Percentiles rank a stretch among this genome's conserved stretches.
Evolutionary conservation across 169 alveolate genomes (phyloP).

Genomic region (Plasmodium knowlesi): DNA sequence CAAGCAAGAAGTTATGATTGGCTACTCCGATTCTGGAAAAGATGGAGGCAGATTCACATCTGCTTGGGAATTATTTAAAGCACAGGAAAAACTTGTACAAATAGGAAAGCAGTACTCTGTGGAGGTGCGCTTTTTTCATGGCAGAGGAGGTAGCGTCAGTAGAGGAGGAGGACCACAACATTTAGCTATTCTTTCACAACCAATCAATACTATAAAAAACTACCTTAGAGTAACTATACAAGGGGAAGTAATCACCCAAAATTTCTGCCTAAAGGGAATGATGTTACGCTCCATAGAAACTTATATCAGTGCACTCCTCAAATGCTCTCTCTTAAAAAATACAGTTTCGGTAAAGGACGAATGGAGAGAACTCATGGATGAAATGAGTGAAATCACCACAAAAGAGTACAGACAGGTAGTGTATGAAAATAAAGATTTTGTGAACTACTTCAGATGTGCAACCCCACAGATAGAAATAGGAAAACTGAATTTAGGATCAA

Average conservation of each 20-base stretch:
- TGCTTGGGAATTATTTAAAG: constrained; percentile 89
- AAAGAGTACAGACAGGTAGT: constrained; percentile 84
- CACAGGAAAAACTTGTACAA: constrained; percentile 78
- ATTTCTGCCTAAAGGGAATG: constrained; percentile 81
- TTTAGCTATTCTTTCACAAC: constrained; percentile 87
- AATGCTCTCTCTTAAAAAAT: constrained; percentile 77
- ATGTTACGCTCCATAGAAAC: constrained; percentile 85
- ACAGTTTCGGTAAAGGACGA: constrained; percentile 70
- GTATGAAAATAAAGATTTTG: constrained; percentile 81
- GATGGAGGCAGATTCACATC: constrained; percentile 90
- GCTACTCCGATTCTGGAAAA: constrained; percentile 90
- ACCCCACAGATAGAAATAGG: constrained; percentile 89
- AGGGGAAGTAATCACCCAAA: constrained; percentile 85
- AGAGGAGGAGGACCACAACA: constrained; percentile 92
- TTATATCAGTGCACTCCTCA: constrained; percentile 84
- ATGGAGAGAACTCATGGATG: constrained; percentile 85
- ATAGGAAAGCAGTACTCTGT: constrained; percentile 83
- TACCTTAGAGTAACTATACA: constrained; percentile 88
- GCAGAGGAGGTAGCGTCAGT: constrained; percentile 90
- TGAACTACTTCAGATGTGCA: constrained; percentile 84
- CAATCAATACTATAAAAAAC: constrained; percentile 85
- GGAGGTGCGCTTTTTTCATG: constrained; percentile 86
- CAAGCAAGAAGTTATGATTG: constrained; percentile 88
- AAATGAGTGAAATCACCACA: constrained; percentile 82
- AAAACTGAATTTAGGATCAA: constrained; percentile 86